phyloP scores from a whole-genome alignment of 148 eudicot species.

The Rhododendron griersonianum region DNA sequence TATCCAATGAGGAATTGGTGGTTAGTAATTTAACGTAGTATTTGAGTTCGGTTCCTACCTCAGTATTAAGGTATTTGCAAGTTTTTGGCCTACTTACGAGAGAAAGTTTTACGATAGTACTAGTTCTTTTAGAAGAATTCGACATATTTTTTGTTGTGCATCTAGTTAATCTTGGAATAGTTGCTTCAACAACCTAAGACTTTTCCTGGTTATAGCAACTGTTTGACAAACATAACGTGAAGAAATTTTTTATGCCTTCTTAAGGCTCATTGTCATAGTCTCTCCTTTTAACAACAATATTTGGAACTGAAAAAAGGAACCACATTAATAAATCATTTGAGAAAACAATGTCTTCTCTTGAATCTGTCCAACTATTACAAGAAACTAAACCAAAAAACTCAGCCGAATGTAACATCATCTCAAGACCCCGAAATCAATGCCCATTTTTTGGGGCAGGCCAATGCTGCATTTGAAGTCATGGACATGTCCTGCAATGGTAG shows the following conservation, averaged over 20 bases:
- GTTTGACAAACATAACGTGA: neutral
- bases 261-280: neutral
- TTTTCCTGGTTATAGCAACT: neutral
- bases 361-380: too few species aligned
- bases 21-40: neutral
- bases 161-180: neutral
- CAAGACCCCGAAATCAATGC: too few species aligned
- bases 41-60: neutral
- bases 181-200: neutral
- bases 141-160: neutral
- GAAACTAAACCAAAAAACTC: too few species aligned
- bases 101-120: neutral
- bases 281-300: neutral
- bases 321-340: too few species aligned
- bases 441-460: too few species aligned
- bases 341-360: too few species aligned
- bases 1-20: neutral
- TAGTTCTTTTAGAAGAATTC: neutral
- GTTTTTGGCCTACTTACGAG: neutral
- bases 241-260: neutral
- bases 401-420: too few species aligned
- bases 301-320: too few species aligned
- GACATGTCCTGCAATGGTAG: neutral
- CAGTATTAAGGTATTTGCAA: neutral
- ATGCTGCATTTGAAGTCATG: neutral